Evolutionary conservation across 2,329 filamentous ascomycete species (phyloP), one percentile per base, ranked within the genome.

Genomic region (Claviceps paspali): DNA sequence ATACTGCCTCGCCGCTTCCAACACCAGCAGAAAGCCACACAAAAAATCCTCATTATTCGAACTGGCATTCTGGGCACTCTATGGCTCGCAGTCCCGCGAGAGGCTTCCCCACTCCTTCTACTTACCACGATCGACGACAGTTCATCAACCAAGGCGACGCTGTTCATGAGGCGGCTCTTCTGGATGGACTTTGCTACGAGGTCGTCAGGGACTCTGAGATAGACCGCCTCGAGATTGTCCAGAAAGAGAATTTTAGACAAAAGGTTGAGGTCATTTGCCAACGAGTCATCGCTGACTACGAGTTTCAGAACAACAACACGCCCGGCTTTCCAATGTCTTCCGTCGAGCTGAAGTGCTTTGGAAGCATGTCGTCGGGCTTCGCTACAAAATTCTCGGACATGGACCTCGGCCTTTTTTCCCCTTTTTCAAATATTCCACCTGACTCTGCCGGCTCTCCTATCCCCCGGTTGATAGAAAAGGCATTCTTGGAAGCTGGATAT

Each of bases 351-450:
- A 75, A 75, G 47, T 84, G 79, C 49, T 92, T 91, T 51, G 86
- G 85, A 5, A 92, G 85, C 52, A 65, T 92, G 33, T 73, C 74
- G 15, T 87, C 85, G 10, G 86, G 86, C 0, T 93, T 93, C 57
- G 87, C 83, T 3, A 85, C 82, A 9, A 82, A 82, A 48, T 75
- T 76, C n/a, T 88, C 86, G 1, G 86, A 94, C 50, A 85, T 94
- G 79, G 87, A 95, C 55, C 70, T 94, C 22, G 82, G 79, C 7
- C 69, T 93, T 24, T 63, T 91, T 5, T 79, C 82, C 1, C 73
- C 72, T 3, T 58, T 67, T 34, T 79, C 79, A 2, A 52, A 56
- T 15, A 60, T 68, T 31, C 62, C 69, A 36, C 65, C 68, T 3
- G 67, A 74, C 42, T 62, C 63, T 11, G 53, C 66, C 12, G 67